Conservation (phyloP, 352 stramenopile genomes). For the Pythium utonaiense region DNA sequence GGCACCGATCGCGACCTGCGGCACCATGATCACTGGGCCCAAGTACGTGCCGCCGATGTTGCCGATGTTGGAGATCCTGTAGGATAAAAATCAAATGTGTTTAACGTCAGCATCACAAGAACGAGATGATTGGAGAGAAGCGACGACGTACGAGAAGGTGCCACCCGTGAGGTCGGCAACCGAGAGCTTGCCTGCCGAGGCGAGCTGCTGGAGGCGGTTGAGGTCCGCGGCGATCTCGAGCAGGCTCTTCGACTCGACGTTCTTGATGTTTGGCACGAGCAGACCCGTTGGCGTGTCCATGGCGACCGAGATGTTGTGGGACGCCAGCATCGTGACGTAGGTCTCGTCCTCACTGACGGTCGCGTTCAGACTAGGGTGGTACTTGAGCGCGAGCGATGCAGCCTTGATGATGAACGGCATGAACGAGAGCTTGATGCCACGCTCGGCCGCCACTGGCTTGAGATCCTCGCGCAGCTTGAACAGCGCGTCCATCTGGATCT, state of each 20-base stretch:
- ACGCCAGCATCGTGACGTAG: slow-evolving; percentile 83
- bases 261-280: slow-evolving; percentile 95
- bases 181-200: slow-evolving; percentile 71
- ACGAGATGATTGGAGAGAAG: no score
- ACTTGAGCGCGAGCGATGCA: slow-evolving; percentile 89
- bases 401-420: slow-evolving; percentile 98
- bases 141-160: slow-evolving; percentile 83
- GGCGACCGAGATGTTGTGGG: slow-evolving; percentile 98
- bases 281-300: slow-evolving; percentile 97
- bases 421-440: slow-evolving; percentile 91
- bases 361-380: slow-evolving; percentile 94
- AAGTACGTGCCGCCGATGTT: slow-evolving; percentile 98
- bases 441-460: slow-evolving; percentile 76
- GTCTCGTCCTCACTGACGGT: slow-evolving; percentile 84
- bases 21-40: slow-evolving; percentile 93
- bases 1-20: slow-evolving; percentile 97
- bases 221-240: slow-evolving; percentile 85
- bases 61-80: slow-evolving; percentile 90
- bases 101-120: no score
- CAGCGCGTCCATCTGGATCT: slow-evolving; percentile 94
- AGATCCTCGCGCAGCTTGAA: slow-evolving; percentile 82
- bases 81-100: background rate
- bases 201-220: slow-evolving; percentile 84
- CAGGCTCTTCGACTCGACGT: slow-evolving; percentile 85
- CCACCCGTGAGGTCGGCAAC: slow-evolving; percentile 87